Conservation (phyloP, 768 basidiomycete species). For the Hygrocybe coccinea region DNA sequence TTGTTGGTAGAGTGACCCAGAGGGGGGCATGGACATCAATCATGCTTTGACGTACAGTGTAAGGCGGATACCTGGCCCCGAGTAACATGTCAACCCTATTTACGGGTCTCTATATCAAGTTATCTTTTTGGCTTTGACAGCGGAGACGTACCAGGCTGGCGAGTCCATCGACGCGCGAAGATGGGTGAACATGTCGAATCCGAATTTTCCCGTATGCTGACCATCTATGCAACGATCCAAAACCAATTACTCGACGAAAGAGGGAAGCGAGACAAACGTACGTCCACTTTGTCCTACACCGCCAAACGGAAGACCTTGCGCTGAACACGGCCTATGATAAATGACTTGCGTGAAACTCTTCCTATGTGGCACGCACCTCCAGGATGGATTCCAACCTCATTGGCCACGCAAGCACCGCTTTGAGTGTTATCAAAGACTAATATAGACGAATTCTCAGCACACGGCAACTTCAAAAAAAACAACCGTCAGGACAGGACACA, state of each 20-base stretch:
- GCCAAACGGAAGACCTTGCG: conserved; percentile 66
- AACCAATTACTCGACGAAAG: not conserved
- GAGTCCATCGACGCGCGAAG: conserved; percentile 55
- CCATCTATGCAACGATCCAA: conserved; percentile 45
- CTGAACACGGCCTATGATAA: conserved; percentile 25
- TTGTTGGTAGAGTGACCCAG: too few species aligned
- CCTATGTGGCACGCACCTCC: conserved; percentile 38
- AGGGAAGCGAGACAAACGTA: conserved; percentile 32
- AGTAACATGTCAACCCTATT: conserved; percentile 47
- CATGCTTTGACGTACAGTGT: conserved; percentile 32
- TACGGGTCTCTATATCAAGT: not conserved
- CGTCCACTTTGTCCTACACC: conserved; percentile 71
- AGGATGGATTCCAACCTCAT: conserved; percentile 63
- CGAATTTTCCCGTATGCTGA: conserved; percentile 64
- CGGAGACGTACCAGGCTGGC: conserved; percentile 48
- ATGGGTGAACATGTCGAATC: conserved; percentile 78
- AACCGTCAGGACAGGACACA: too few species aligned
- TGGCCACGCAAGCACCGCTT: conserved; percentile 65
- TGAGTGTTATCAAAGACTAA: conserved; percentile 65
- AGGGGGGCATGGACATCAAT: not conserved
- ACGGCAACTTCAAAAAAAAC: conserved; percentile 10
- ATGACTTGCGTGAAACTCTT: not conserved
- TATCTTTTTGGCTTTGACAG: conserved; percentile 17
- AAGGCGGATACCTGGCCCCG: conserved; percentile 58
- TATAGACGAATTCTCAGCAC: conserved; percentile 1